These are phyloP conservation scores for slime mould (Dictyostelium discoideum) DNA, from an alignment of 78 protist species.

Conservation along the genomic window dicty_2.7 NC_007088.5:1253001-1253500, in stretches of 20 bases:
- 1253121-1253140: conserved; percentile 11
- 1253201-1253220: neutral
- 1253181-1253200: neutral
- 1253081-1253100: neutral
- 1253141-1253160: conserved; percentile 17
- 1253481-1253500: conserved; percentile 59
- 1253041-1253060: neutral
- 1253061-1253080: neutral
- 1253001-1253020: neutral
- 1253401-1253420: conserved; percentile 53
- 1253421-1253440: conserved; percentile 43
- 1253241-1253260: neutral
- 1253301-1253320: neutral
- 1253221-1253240: neutral
- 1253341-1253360: neutral
- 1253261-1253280: neutral
- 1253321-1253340: neutral
- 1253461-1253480: conserved; percentile 65
- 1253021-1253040: conserved; percentile 10
- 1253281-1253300: neutral
- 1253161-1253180: neutral
- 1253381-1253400: conserved; percentile 30
- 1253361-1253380: neutral
- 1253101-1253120: neutral
- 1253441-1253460: conserved; percentile 46